phyloP scores from a whole-genome alignment of 495 filamentous ascomycete species.

The Haplographium delicatum region DNA sequence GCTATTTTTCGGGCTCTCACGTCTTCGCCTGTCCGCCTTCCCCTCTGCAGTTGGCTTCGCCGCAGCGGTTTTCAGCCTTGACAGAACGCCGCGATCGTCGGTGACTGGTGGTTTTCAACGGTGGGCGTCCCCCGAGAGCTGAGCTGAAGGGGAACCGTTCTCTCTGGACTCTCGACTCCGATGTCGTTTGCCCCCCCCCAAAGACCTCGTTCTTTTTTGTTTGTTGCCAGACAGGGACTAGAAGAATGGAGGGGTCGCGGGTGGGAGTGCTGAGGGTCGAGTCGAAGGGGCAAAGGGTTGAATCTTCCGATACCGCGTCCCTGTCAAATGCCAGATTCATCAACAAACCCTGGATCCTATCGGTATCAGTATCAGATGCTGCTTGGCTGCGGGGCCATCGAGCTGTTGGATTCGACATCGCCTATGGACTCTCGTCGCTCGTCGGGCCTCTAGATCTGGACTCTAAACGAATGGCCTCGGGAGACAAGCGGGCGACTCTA shows the following conservation, averaged over 20 bases:
- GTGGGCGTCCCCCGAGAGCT: neutral
- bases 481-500: too few relatives aligned
- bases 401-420: too few relatives aligned
- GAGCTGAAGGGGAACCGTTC: neutral
- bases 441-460: too few relatives aligned
- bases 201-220: neutral
- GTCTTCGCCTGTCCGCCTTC: too few relatives aligned
- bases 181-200: neutral
- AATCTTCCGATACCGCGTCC: neutral
- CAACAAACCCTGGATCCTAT: neutral
- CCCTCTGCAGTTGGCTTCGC: neutral
- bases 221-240: neutral
- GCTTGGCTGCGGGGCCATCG: neutral
- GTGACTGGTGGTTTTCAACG: neutral
- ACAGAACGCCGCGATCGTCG: neutral
- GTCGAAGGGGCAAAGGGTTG: neutral
- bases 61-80: neutral
- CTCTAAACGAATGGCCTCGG: too few relatives aligned
- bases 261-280: neutral
- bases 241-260: too few relatives aligned
- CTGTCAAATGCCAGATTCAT: neutral
- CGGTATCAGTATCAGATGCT: conserved; percentile 2
- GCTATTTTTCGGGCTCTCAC: too few relatives aligned
- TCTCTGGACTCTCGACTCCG: neutral
- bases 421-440: too few relatives aligned